Base-by-base conservation (phyloP, 2,329 filamentous ascomycete genomes). In the Penicillium occitanis region DNA sequence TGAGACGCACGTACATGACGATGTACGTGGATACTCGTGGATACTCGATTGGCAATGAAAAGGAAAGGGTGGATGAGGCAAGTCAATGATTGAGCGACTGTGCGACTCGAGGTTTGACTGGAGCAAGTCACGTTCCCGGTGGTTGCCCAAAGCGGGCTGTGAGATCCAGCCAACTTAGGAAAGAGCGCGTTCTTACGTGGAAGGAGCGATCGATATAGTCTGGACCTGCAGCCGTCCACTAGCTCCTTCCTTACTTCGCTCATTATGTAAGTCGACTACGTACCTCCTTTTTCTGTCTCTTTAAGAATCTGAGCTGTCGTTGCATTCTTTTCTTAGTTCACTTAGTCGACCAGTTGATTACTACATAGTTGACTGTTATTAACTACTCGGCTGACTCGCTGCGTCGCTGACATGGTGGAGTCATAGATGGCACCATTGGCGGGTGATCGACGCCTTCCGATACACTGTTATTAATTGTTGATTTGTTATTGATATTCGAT, bases 381-480 rank as follows among this genome's bases (percentile, higher is more conserved):
- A 17, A 46, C 10, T 48, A 48, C 3, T 3, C 17, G 10, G n/a
- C 4, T 53, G 25, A n/a, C 5, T 50, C 13, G 10, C 19, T 28
- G 13, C 5, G 28, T 30, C 30, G 19, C 10, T 53, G 50, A 33
- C 14, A 35, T 25, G 19, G 57, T 33, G 57, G 57, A 60, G 57
- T 40, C 14, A 19, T 17, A 25, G n/a, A 22, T 28, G 30, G 10
- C 25, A 28, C 62, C 40, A 64, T 58, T 64, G 61, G 51, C 62
- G 62, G 62, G 51, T 58, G 62, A 64, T 64, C 62, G 51, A 33
- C 62, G 33, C 10, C 14, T 7, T 19, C 40, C 40, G 22, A 60
- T 59, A 19, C 35, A 8, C 13, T 30, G 37, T 46, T 44, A 30
- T 46, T 44, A 30, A 30, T 17, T 51, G 19, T 22, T 22, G 17